A percentile compares a stretch with the other conserved stretches of the same genome.
phyloP scores from a whole-genome alignment of 2,329 filamentous ascomycete species.

The Helicocarpus griseus region DNA sequence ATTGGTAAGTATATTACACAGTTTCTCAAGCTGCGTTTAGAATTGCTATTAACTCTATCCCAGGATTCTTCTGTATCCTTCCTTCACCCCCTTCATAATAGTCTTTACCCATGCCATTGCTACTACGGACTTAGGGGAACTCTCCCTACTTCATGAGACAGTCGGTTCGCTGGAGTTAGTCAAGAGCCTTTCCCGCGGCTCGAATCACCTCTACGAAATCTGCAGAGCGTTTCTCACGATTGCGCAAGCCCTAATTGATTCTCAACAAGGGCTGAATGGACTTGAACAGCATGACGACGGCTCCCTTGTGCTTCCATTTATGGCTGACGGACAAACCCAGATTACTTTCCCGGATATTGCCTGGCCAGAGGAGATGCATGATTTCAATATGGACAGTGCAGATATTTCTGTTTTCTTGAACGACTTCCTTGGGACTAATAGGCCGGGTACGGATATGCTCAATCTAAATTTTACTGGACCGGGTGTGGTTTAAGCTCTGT shows the following conservation, averaged over 20 bases:
- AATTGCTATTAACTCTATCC: constrained; percentile 12
- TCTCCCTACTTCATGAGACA: constrained; percentile 47
- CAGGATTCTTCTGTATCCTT: constrained; percentile 31
- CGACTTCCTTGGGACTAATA: constrained; percentile 19
- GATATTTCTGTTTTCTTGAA: constrained; percentile 21
- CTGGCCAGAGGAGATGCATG: constrained; percentile 17
- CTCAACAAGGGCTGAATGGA: constrained; percentile 16
- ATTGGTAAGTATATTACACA: constrained; percentile 11
- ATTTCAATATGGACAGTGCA: constrained; percentile 15
- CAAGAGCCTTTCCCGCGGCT: constrained; percentile 45
- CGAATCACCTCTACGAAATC: constrained; percentile 52
- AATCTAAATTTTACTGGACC: constrained; percentile 3
- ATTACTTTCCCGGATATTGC: constrained; percentile 18
- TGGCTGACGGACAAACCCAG: constrained; percentile 10
- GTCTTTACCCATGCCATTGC: constrained; percentile 42
- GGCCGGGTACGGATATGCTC: constrained; percentile 19
- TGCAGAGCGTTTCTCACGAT: constrained; percentile 29
- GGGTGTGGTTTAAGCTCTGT: not conserved
- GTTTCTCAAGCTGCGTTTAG: not conserved
- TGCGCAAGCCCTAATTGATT: constrained; percentile 17
- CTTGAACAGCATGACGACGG: constrained; percentile 17
- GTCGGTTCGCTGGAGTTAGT: constrained; percentile 45
- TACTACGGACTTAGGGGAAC: constrained; percentile 42
- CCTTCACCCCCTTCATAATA: constrained; percentile 41
- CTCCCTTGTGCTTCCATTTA: constrained; percentile 14